phyloP scores from a whole-genome alignment of 805 yeast species.

The Wickerhamiella dianesei region DNA sequence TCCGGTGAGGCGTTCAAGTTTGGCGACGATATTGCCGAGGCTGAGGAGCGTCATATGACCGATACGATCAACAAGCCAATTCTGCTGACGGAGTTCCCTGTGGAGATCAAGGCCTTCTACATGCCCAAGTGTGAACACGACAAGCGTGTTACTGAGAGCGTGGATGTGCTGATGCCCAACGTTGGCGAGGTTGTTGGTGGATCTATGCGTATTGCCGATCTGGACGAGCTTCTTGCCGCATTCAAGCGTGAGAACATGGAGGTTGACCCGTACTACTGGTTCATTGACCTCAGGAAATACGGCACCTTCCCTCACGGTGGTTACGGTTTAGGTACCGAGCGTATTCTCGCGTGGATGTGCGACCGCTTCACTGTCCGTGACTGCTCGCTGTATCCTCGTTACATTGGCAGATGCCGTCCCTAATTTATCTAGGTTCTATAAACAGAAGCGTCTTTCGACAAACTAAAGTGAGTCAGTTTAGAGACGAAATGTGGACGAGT shows the following conservation, averaged over 20 bases:
- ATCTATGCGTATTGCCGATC: slow-evolving; percentile 85
- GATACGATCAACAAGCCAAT: slow-evolving; percentile 90
- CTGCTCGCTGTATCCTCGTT: slow-evolving; percentile 94
- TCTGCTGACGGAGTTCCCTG: slow-evolving; percentile 86
- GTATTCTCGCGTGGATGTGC: slow-evolving; percentile 96
- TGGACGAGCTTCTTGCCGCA: slow-evolving; percentile 75
- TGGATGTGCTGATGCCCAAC: slow-evolving; percentile 96
- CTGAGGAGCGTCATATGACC: slow-evolving; percentile 98
- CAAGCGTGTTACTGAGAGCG: slow-evolving; percentile 92
- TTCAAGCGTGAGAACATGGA: slow-evolving; percentile 86
- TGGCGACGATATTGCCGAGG: slow-evolving; percentile 99
- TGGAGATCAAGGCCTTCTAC: slow-evolving; percentile 93
- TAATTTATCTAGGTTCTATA: slow-evolving; percentile 23
- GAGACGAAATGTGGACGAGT: no score
- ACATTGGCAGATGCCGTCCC: slow-evolving; percentile 96
- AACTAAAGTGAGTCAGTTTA: no score
- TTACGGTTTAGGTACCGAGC: slow-evolving; percentile 95
- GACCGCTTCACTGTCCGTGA: slow-evolving; percentile 97
- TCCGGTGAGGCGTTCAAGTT: slow-evolving; percentile 86
- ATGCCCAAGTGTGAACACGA: slow-evolving; percentile 89
- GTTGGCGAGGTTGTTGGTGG: slow-evolving; percentile 99
- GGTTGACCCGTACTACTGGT: slow-evolving; percentile 85
- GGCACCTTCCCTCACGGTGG: slow-evolving; percentile 99
- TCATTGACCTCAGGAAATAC: slow-evolving; percentile 85
- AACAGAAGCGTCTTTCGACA: no score